A percentile compares a stretch with the other conserved stretches of the same genome.
These are phyloP conservation scores for Scorias spongiosa DNA, from an alignment of 2,329 filamentous ascomycete species.

Conservation along the genomic window DNA sequence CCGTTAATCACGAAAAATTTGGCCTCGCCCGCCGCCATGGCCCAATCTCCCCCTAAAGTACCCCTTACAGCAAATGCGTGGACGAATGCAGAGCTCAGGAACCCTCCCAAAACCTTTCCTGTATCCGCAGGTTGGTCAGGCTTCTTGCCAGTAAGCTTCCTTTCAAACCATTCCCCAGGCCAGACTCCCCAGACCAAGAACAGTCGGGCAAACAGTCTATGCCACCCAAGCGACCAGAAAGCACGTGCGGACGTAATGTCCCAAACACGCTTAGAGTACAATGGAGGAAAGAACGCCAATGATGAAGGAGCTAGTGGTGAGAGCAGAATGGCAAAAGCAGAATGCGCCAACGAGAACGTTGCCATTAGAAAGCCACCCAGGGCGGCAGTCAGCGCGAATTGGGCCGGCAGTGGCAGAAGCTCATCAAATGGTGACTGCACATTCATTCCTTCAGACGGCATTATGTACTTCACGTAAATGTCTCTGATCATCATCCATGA, in stretches of 20 bases:
- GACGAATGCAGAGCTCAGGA: conserved; percentile 26
- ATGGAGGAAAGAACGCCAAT: conserved; percentile 29
- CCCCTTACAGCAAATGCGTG: conserved; percentile 27
- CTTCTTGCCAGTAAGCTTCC: conserved; percentile 23
- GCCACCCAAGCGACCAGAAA: conserved; percentile 29
- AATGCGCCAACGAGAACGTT: conserved; percentile 28
- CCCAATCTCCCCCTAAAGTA: conserved; percentile 24
- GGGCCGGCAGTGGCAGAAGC: conserved; percentile 17
- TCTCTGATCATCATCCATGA: conserved; percentile 22
- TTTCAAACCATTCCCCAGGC: conserved; percentile 29
- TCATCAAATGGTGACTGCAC: conserved; percentile 19
- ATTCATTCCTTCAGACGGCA: conserved; percentile 3
- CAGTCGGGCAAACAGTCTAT: conserved; percentile 28
- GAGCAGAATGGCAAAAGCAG: conserved; percentile 25
- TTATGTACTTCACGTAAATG: conserved; percentile 19
- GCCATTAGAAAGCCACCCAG: conserved; percentile 30
- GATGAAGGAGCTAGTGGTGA: conserved; percentile 25
- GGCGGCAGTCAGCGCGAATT: conserved; percentile 24
- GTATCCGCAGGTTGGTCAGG: conserved; percentile 23
- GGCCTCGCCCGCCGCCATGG: conserved; percentile 16
- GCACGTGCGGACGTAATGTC: conserved; percentile 17
- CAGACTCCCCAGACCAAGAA: conserved; percentile 32
- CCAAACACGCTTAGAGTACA: conserved; percentile 29
- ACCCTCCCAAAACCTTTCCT: conserved; percentile 29
- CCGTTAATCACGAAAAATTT: conserved; percentile 20